Evolutionary conservation across 108 stramenopile genomes (phyloP).

Genomic region (Fragilariopsis cylindrus): DNA sequence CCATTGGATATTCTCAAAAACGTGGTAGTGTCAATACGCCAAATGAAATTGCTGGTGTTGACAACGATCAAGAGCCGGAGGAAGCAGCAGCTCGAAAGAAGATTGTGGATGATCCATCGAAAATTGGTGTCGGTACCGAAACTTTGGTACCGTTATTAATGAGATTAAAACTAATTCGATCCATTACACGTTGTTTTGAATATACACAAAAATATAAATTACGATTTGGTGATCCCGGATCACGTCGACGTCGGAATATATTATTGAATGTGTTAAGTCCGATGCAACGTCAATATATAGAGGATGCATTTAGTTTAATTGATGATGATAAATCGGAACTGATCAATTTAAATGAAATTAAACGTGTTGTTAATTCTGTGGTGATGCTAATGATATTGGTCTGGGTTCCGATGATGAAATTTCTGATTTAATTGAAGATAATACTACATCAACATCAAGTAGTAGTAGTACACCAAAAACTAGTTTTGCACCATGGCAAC

Average conservation of each 20-base stretch:
- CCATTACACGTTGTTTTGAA: constrained; percentile 72
- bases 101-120: background rate
- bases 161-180: constrained; percentile 74
- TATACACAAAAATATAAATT: constrained; percentile 72
- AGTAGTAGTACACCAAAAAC: background rate
- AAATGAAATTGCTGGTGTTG: constrained; percentile 58
- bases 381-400: constrained; percentile 28
- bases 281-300: constrained; percentile 65
- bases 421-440: constrained; percentile 63
- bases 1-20: constrained; percentile 52
- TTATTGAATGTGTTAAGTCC: constrained; percentile 64
- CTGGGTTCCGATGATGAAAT: constrained; percentile 41
- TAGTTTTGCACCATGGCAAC: background rate
- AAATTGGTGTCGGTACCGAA: constrained; percentile 23
- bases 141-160: constrained; percentile 41
- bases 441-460: constrained; percentile 27
- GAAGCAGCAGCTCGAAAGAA: constrained; percentile 4
- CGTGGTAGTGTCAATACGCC: constrained; percentile 59
- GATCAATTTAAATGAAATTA: constrained; percentile 66
- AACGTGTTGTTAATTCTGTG: constrained; percentile 58
- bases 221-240: constrained; percentile 66
- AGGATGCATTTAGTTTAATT: constrained; percentile 68
- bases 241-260: constrained; percentile 52
- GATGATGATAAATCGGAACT: constrained; percentile 59
- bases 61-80: constrained; percentile 57